phyloP scores from a whole-genome alignment of 352 stramenopile species.

The Pythium folliculosum region DNA sequence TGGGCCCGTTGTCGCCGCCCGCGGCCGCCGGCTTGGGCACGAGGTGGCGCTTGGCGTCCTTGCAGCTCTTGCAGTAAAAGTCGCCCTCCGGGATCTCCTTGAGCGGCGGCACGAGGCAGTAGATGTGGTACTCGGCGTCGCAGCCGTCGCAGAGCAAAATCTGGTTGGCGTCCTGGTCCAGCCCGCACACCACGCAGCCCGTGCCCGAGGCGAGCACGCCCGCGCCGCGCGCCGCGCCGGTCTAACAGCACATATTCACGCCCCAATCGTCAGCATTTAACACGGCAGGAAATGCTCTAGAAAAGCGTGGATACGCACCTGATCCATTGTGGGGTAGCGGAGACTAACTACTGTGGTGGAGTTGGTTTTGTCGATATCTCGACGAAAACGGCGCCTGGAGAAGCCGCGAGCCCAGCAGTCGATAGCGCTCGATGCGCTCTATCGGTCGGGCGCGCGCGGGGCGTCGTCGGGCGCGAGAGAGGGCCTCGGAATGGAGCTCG shows the following conservation, averaged over 20 bases:
- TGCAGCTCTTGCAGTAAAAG: constrained; percentile 80
- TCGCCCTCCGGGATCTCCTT: constrained; percentile 72
- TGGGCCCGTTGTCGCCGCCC: background rate
- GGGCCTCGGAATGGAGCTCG: background rate
- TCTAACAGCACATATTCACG: background rate
- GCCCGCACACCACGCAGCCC: constrained; percentile 66
- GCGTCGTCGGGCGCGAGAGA: background rate
- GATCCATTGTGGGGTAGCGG: background rate
- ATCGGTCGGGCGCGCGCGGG: background rate
- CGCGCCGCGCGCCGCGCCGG: too few relatives aligned
- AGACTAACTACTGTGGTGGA: too few relatives aligned
- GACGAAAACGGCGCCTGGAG: background rate
- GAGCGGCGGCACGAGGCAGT: constrained; percentile 78
- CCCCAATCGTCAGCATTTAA: background rate
- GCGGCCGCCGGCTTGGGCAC: constrained; percentile 15
- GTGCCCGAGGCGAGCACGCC: constrained; percentile 5
- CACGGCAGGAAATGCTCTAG: background rate
- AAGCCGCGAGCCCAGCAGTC: background rate
- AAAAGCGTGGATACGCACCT: background rate
- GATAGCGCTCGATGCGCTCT: constrained; percentile 22
- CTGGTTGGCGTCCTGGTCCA: constrained; percentile 74
- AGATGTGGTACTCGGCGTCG: constrained; percentile 86
- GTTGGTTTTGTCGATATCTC: background rate
- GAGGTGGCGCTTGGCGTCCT: constrained; percentile 33
- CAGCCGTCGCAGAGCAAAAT: constrained; percentile 86